A percentile compares a stretch with the other conserved stretches of the same genome.
phyloP scores from a whole-genome alignment of 2,329 filamentous ascomycete genomes.

The Cyphellophora attinorum region DNA sequence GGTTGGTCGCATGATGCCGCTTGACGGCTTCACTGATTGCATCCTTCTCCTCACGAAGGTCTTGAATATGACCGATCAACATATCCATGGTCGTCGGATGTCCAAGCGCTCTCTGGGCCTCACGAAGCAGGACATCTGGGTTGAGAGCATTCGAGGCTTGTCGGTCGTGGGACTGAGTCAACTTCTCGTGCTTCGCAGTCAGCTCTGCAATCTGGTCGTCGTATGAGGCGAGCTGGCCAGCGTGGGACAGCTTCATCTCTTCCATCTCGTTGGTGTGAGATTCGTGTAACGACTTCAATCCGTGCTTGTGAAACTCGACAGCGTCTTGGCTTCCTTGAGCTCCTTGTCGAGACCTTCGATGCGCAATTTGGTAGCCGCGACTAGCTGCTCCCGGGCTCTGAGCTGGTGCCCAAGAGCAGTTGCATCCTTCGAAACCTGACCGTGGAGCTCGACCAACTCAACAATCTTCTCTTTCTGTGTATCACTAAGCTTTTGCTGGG shows the following conservation, averaged over 20 bases:
- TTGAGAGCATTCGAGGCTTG: slow-evolving; percentile 28
- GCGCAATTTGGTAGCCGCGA: slow-evolving; percentile 26
- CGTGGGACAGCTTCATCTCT: slow-evolving; percentile 19
- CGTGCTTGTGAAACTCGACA: slow-evolving; percentile 41
- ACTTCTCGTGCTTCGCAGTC: slow-evolving; percentile 44
- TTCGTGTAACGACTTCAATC: slow-evolving; percentile 30
- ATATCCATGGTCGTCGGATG: slow-evolving; percentile 18
- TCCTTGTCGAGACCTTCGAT: slow-evolving; percentile 21
- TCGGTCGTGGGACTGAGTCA: slow-evolving; percentile 24
- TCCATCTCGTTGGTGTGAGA: slow-evolving; percentile 24
- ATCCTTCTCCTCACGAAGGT: slow-evolving; percentile 16
- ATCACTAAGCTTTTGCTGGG: slow-evolving; percentile 67
- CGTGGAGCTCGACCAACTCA: slow-evolving; percentile 64
- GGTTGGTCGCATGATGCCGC: slow-evolving; percentile 14
- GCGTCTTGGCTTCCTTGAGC: slow-evolving; percentile 44
- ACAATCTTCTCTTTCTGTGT: slow-evolving; percentile 60
- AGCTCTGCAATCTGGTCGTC: slow-evolving; percentile 29
- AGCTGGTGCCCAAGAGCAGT: slow-evolving; percentile 55
- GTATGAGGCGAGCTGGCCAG: slow-evolving; percentile 22
- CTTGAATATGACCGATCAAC: slow-evolving; percentile 17
- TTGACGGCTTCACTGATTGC: slow-evolving; percentile 12
- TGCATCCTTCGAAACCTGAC: slow-evolving; percentile 56
- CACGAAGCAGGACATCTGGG: slow-evolving; percentile 40
- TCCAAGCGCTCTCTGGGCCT: slow-evolving; percentile 15
- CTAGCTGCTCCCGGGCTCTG: slow-evolving; percentile 43